Evolutionary conservation across 169 alveolate species (phyloP).

Genomic region (Plasmodium inui): DNA sequence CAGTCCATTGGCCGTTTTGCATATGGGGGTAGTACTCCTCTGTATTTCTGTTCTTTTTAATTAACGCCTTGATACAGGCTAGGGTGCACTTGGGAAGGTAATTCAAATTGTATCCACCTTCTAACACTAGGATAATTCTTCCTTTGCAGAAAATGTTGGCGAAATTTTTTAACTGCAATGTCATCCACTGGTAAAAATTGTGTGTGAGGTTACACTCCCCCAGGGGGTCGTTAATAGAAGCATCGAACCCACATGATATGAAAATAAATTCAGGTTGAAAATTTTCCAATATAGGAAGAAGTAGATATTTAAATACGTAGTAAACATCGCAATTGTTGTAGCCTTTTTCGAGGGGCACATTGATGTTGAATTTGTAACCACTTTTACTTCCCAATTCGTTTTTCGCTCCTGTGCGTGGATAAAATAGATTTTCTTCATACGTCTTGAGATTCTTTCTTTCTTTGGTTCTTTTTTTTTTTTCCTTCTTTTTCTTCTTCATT

Average conservation of each 20-base stretch:
- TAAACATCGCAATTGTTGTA: slow-evolving; percentile 79
- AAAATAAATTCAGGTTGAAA: slow-evolving; percentile 95
- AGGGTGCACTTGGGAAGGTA: slow-evolving; percentile 76
- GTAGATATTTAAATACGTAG: slow-evolving; percentile 77
- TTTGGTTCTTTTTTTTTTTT: background rate
- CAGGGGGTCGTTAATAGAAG: slow-evolving; percentile 87
- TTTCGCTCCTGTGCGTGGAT: slow-evolving; percentile 91
- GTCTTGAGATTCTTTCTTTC: background rate
- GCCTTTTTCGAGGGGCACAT: slow-evolving; percentile 81
- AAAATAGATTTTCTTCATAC: slow-evolving; percentile 86
- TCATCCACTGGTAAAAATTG: slow-evolving; percentile 92
- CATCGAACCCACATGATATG: slow-evolving; percentile 96
- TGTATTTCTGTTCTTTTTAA: slow-evolving; percentile 56
- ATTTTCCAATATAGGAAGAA: slow-evolving; percentile 90
- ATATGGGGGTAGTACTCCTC: background rate
- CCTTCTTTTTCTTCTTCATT: background rate
- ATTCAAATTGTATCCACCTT: slow-evolving; percentile 92
- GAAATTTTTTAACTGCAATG: slow-evolving; percentile 88
- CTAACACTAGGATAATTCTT: slow-evolving; percentile 91
- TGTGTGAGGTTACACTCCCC: slow-evolving; percentile 89
- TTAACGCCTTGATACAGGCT: slow-evolving; percentile 74
- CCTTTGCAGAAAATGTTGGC: slow-evolving; percentile 93
- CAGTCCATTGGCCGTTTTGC: background rate
- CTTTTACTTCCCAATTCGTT: slow-evolving; percentile 77
- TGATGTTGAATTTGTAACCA: slow-evolving; percentile 76